Conservation (phyloP, 176 grass and related monocot species). For the Alopecurus myosuroides region DNA sequence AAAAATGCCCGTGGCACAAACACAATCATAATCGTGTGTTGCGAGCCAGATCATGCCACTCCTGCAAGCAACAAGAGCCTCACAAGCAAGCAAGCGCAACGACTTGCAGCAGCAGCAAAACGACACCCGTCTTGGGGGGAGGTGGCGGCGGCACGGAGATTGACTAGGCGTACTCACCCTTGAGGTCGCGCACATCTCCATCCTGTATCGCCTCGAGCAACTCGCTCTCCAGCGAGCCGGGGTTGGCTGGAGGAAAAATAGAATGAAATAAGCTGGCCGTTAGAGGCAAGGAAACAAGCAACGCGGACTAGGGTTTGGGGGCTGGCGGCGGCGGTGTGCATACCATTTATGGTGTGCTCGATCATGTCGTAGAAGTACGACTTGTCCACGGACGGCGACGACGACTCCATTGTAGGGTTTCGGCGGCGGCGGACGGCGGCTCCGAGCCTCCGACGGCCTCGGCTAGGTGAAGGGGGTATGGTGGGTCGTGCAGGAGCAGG, state of each 20-base stretch:
- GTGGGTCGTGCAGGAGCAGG: neutral
- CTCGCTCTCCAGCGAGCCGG: neutral
- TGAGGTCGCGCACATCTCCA: neutral
- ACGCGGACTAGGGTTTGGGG: neutral
- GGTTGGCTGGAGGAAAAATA: neutral
- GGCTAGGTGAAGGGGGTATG: neutral
- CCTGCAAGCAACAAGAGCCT: neutral
- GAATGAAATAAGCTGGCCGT: neutral
- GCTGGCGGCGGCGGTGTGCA: neutral
- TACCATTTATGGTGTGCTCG: neutral
- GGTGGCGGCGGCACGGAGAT: neutral
- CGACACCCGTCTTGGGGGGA: neutral
- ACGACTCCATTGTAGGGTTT: neutral
- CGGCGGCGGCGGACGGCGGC: neutral
- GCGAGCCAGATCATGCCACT: neutral
- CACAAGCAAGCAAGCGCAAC: neutral
- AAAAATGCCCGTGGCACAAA: neutral
- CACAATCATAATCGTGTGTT: neutral
- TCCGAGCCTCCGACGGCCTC: neutral
- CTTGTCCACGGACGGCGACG: neutral
- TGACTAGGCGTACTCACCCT: neutral
- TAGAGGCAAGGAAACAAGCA: neutral
- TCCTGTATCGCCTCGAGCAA: neutral
- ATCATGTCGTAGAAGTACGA: neutral
- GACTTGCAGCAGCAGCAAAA: neutral